Conservation (phyloP, 768 basidiomycete species). For the Boletus rubroflammeus region DNA sequence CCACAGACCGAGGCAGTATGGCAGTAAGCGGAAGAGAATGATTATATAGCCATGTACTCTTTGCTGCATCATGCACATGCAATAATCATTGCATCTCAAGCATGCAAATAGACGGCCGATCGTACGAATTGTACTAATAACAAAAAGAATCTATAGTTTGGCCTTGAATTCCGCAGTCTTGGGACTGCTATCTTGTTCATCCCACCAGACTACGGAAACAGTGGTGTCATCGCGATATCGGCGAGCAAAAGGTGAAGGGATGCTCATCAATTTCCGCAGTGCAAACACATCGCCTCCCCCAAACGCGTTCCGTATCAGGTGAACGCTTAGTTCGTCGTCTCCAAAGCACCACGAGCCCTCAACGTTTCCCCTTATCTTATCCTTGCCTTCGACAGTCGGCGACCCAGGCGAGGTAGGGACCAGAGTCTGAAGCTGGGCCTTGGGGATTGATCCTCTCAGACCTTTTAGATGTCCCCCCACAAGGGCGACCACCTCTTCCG, state of each 20-base stretch:
- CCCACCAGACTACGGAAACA: conserved; percentile 85
- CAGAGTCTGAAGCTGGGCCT: conserved; percentile 49
- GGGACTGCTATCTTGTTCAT: conserved; percentile 47
- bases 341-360: conserved; percentile 71
- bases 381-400: conserved; percentile 62
- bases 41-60: conserved; percentile 32
- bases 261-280: conserved; percentile 66
- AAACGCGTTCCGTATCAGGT: conserved; percentile 88
- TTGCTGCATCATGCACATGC: conserved; percentile 7
- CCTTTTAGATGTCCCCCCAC: conserved; percentile 81
- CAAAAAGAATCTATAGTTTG: conserved; percentile 42
- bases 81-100: conserved; percentile 1
- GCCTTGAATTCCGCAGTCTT: conserved; percentile 39
- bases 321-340: conserved; percentile 75
- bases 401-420: conserved; percentile 53
- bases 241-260: conserved; percentile 76
- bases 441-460: conserved; percentile 60
- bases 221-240: conserved; percentile 82
- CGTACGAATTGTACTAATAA: neutral
- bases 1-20: conserved; percentile 27
- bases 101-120: neutral
- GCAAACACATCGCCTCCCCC: conserved; percentile 68
- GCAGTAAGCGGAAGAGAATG: conserved; percentile 34
- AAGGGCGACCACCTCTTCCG: conserved; percentile 82
- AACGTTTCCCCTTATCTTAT: conserved; percentile 34